Percentiles rank a stretch among this genome's conserved stretches.
Evolutionary conservation across 2,329 filamentous ascomycete species (phyloP).

Genomic region (Botrytis galanthina): DNA sequence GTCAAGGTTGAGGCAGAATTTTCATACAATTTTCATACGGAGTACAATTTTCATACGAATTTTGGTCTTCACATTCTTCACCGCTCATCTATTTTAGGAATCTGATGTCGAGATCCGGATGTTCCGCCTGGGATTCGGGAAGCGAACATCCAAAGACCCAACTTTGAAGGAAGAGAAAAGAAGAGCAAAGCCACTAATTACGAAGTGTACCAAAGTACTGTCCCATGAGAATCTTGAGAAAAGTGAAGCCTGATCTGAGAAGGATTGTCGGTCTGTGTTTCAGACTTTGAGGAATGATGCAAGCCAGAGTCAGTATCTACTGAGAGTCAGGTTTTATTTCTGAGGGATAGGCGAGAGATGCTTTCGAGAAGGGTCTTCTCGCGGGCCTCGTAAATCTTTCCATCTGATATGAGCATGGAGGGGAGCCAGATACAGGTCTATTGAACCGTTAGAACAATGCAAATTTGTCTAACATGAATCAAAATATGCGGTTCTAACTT

Average conservation of each 20-base stretch:
- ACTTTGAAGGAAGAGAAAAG: background rate
- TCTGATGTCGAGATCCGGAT: constrained; percentile 11
- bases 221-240: constrained; percentile 10
- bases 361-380: background rate
- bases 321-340: background rate
- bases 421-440: background rate
- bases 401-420: background rate
- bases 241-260: constrained; percentile 7
- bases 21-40: background rate
- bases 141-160: constrained; percentile 5
- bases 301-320: background rate
- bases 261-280: constrained; percentile 13
- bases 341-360: background rate
- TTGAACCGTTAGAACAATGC: background rate
- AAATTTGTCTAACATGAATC: constrained; percentile 12
- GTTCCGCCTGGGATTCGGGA: constrained; percentile 10
- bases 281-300: background rate
- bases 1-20: constrained; percentile 10
- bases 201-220: background rate
- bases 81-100: constrained; percentile 18
- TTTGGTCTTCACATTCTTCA: constrained; percentile 10
- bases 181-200: constrained; percentile 10
- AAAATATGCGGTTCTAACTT: constrained; percentile 7
- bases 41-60: background rate
- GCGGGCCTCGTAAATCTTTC: background rate